Evolutionary conservation across 2,329 filamentous ascomycete species (phyloP).

Genomic region (Fusarium sterilihyphosum): DNA sequence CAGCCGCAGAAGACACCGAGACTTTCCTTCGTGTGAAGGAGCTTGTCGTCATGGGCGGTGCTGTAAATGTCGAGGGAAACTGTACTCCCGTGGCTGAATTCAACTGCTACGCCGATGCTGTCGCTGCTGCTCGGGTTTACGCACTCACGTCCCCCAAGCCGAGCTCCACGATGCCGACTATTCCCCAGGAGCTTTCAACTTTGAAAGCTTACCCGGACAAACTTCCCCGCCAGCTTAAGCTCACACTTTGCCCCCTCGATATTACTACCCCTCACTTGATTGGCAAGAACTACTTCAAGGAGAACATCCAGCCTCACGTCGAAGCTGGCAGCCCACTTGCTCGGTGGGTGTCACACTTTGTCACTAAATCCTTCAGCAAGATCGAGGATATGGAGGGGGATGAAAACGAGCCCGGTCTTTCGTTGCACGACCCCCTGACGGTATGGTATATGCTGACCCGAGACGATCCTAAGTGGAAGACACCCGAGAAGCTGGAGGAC

Average conservation of each 20-base stretch:
- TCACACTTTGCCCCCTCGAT: constrained; percentile 80
- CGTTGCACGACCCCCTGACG: constrained; percentile 80
- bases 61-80: constrained; percentile 83
- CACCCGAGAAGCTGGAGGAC: constrained; percentile 73
- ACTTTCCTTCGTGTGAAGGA: constrained; percentile 90
- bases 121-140: constrained; percentile 80
- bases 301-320: constrained; percentile 64
- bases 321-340: constrained; percentile 76
- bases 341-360: constrained; percentile 77
- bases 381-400: constrained; percentile 71
- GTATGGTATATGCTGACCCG: constrained; percentile 80
- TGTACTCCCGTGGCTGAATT: constrained; percentile 89
- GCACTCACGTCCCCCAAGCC: constrained; percentile 80
- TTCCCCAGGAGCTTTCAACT: constrained; percentile 60
- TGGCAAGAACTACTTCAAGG: constrained; percentile 66
- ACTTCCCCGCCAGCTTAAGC: constrained; percentile 70
- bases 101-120: constrained; percentile 90
- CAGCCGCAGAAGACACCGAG: constrained; percentile 87
- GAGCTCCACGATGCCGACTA: constrained; percentile 80
- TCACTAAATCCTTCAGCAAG: constrained; percentile 75
- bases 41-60: constrained; percentile 94
- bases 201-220: constrained; percentile 71
- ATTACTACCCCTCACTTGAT: constrained; percentile 78
- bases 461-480: constrained; percentile 67
- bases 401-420: constrained; percentile 67